These are phyloP conservation scores for Pneumocystis canis DNA, from an alignment of 1,139 yeast species.

Conservation along the genomic window DNA sequence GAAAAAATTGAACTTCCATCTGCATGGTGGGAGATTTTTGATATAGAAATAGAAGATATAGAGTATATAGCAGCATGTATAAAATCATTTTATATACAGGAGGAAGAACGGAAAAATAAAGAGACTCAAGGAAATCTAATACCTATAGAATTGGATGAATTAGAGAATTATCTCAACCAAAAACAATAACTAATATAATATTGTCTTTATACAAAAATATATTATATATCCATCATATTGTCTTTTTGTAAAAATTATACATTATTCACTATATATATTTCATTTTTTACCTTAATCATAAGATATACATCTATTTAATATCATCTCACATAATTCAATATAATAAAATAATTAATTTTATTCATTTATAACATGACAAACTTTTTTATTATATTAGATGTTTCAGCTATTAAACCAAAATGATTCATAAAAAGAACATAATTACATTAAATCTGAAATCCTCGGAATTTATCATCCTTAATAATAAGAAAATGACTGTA, in stretches of 20 bases:
- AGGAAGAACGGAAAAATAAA: neutral
- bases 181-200: neutral
- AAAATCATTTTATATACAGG: neutral
- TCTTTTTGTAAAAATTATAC: too few species aligned
- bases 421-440: neutral
- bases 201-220: too few species aligned
- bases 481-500: neutral
- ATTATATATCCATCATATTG: too few species aligned
- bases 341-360: too few species aligned
- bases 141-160: neutral
- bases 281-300: too few species aligned
- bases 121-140: neutral
- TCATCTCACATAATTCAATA: neutral
- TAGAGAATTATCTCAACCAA: neutral
- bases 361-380: neutral
- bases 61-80: neutral
- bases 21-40: neutral
- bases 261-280: too few species aligned
- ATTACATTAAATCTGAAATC: neutral
- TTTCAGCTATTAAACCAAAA: neutral
- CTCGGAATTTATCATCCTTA: neutral
- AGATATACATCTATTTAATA: too few species aligned
- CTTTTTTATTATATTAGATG: neutral
- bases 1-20: neutral
- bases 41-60: neutral